Percentiles rank a stretch among this genome's conserved stretches.
Conservation (phyloP, 192 early-diverging fungal genomes). For the Umbelopsis vinacea region DNA sequence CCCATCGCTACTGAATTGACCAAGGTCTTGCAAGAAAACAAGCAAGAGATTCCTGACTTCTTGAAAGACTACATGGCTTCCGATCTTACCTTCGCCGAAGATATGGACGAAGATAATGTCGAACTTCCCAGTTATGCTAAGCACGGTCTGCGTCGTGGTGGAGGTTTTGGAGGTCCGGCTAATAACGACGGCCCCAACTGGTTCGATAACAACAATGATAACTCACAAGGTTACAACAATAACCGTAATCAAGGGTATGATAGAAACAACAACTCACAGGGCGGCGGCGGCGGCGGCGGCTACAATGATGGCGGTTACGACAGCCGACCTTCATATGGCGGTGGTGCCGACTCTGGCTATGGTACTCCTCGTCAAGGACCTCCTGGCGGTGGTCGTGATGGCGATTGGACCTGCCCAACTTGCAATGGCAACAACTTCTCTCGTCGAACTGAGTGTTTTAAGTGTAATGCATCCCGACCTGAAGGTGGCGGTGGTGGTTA, state of each 20-base stretch:
- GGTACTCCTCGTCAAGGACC: constrained; percentile 11
- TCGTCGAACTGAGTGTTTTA: constrained; percentile 33
- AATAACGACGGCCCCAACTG: constrained; percentile 28
- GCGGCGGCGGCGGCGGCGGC: no score
- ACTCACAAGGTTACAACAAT: constrained; percentile 23
- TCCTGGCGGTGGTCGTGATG: constrained; percentile 20
- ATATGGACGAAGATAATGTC: constrained; percentile 41
- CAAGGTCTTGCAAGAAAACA: constrained; percentile 57
- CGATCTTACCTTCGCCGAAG: constrained; percentile 39
- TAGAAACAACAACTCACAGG: no score
- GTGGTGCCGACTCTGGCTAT: neutral
- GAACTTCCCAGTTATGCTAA: constrained; percentile 38
- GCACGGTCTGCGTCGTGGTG: constrained; percentile 34
- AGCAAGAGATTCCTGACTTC: constrained; percentile 65
- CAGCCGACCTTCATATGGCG: neutral
- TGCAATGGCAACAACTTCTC: constrained; percentile 30
- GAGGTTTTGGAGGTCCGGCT: constrained; percentile 21
- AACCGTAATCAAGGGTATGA: no score
- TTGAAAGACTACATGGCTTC: constrained; percentile 36
- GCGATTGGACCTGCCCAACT: constrained; percentile 34
- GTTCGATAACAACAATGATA: constrained; percentile 12
- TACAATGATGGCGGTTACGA: constrained; percentile 20
- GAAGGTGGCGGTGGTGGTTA: constrained; percentile 35
- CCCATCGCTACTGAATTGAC: constrained; percentile 49
- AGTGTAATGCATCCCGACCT: constrained; percentile 30